Conservation (phyloP, 2,329 filamentous ascomycete genomes). For the Fusarium sp. region DNA sequence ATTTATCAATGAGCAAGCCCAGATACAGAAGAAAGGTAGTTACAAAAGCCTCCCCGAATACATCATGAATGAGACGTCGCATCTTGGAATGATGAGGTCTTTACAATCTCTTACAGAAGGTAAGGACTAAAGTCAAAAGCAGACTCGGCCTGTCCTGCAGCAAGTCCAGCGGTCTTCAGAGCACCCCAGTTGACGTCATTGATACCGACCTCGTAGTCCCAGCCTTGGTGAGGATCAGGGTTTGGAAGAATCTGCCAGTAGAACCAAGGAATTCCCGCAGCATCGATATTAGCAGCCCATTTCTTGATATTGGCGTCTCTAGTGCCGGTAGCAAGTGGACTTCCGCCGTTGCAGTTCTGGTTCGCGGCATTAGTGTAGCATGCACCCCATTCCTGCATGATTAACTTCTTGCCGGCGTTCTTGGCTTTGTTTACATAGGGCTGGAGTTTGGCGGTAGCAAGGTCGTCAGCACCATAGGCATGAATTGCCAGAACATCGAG, state of each 20-base stretch:
- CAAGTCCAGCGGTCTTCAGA: slow-evolving; percentile 17
- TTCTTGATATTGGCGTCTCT: slow-evolving; percentile 49
- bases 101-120: neutral
- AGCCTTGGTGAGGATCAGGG: slow-evolving; percentile 49
- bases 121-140: slow-evolving; percentile 10
- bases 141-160: neutral
- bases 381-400: slow-evolving; percentile 42
- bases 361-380: slow-evolving; percentile 52
- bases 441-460: slow-evolving; percentile 40
- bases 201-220: slow-evolving; percentile 55
- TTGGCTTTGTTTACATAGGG: slow-evolving; percentile 49
- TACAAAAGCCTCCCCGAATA: neutral
- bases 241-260: slow-evolving; percentile 56
- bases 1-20: neutral
- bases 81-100: too few species aligned
- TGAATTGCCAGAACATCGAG: slow-evolving; percentile 24
- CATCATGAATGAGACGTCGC: too few species aligned
- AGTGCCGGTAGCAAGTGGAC: slow-evolving; percentile 16
- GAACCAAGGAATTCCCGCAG: slow-evolving; percentile 53
- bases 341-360: slow-evolving; percentile 46
- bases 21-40: neutral
- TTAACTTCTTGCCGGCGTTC: slow-evolving; percentile 52
- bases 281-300: slow-evolving; percentile 50
- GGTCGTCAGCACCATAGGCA: slow-evolving; percentile 45
- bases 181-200: slow-evolving; percentile 44